A percentile compares a stretch with the other conserved stretches of the same genome.
These are phyloP conservation scores for Podosphaera xanthii DNA, from an alignment of 2,329 filamentous ascomycete genomes.

Conservation along the genomic window DNA sequence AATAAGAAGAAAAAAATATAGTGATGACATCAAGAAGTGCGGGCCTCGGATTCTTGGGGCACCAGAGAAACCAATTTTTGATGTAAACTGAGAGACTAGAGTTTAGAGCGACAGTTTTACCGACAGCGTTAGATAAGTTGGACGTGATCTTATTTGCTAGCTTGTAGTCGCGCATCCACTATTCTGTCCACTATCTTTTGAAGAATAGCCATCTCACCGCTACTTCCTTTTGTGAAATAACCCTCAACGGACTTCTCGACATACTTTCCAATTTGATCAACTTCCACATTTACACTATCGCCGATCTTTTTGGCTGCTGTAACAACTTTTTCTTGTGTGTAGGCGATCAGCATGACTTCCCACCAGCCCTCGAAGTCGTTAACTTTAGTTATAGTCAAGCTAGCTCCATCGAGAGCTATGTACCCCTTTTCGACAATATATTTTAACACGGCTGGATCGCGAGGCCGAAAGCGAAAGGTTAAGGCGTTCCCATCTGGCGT, in stretches of 20 bases:
- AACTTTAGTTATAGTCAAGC: constrained; percentile 74
- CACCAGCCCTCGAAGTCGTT: constrained; percentile 60
- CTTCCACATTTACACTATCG: constrained; percentile 18
- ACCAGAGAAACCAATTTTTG: no score
- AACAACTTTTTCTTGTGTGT: constrained; percentile 81
- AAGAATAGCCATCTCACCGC: constrained; percentile 31
- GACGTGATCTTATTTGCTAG: background rate
- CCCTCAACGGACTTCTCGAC: constrained; percentile 74
- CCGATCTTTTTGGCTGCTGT: constrained; percentile 17
- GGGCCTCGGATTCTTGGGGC: no score
- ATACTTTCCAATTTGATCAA: constrained; percentile 42
- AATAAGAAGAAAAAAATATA: no score
- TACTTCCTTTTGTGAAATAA: constrained; percentile 40
- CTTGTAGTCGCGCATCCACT: constrained; percentile 41
- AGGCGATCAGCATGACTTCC: constrained; percentile 95
- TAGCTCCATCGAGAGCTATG: constrained; percentile 82
- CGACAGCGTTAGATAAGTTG: no score
- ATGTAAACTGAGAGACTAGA: no score
- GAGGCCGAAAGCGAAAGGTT: constrained; percentile 62
- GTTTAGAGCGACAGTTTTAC: no score
- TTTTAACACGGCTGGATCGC: constrained; percentile 42
- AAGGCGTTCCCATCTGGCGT: constrained; percentile 74
- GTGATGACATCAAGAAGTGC: no score
- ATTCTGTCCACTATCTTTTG: constrained; percentile 54
- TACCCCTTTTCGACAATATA: constrained; percentile 96